phyloP scores from a whole-genome alignment of 495 filamentous ascomycete species.

The Ramalina intermedia region DNA sequence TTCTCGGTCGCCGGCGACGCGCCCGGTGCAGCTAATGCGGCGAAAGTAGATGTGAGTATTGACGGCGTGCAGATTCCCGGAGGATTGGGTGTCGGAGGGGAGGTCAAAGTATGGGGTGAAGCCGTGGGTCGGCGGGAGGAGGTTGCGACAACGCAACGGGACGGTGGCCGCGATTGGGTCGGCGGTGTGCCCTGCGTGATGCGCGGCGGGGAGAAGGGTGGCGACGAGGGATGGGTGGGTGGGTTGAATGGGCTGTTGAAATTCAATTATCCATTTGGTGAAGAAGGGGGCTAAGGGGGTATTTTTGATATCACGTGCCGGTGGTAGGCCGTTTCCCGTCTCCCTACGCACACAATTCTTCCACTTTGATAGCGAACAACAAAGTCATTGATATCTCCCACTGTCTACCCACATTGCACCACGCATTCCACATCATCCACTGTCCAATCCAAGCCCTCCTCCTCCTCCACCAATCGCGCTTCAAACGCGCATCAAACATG shows the following conservation, averaged over 20 bases:
- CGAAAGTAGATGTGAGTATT: slow-evolving; percentile 53
- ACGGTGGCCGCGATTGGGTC: slow-evolving; percentile 49
- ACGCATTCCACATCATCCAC: too few relatives aligned
- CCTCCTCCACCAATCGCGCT: too few relatives aligned
- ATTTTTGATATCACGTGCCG: neutral
- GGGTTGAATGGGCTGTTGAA: slow-evolving; percentile 89
- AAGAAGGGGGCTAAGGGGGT: slow-evolving; percentile 26
- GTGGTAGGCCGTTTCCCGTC: too few relatives aligned
- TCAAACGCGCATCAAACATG: too few relatives aligned
- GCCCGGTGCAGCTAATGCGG: slow-evolving; percentile 55
- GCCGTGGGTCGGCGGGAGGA: slow-evolving; percentile 52
- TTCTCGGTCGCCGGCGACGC: slow-evolving; percentile 19
- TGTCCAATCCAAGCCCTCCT: too few relatives aligned
- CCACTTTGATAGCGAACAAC: too few relatives aligned
- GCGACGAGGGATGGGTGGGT: slow-evolving; percentile 87
- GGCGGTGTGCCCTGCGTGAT: slow-evolving; percentile 46
- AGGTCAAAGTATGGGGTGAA: slow-evolving; percentile 67
- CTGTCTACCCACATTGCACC: too few relatives aligned
- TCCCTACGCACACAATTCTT: too few relatives aligned
- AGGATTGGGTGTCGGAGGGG: slow-evolving; percentile 53
- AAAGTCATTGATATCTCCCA: too few relatives aligned
- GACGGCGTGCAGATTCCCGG: slow-evolving; percentile 80
- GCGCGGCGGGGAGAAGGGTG: slow-evolving; percentile 28
- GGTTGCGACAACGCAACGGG: slow-evolving; percentile 76
- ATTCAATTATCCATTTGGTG: slow-evolving; percentile 96